A percentile compares a stretch with the other conserved stretches of the same genome.
Conservation (phyloP, 2,329 filamentous ascomycete species). For the Xylariaceae sp. region DNA sequence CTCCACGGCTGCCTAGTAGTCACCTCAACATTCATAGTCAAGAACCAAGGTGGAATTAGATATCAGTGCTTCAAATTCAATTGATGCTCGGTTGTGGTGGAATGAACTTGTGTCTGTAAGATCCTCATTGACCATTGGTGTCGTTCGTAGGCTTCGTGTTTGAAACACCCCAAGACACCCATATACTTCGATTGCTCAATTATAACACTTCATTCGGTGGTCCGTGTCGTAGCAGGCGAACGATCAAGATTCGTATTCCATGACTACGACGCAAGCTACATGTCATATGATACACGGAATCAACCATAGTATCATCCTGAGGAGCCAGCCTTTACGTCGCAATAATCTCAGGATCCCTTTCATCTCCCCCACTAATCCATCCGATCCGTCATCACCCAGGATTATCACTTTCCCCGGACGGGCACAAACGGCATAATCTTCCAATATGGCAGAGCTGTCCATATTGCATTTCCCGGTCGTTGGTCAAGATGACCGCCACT, state of each 20-base stretch:
- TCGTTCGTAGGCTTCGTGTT: no score
- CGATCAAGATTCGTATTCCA: no score
- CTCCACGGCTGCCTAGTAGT: constrained; percentile 2
- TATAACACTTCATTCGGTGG: no score
- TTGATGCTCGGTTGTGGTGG: no score
- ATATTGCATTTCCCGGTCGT: constrained; percentile 60
- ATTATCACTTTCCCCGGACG: background rate
- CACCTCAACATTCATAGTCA: background rate
- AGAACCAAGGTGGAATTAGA: background rate
- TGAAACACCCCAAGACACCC: no score
- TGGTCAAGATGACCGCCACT: constrained; percentile 49
- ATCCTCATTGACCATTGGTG: no score
- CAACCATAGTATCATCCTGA: background rate
- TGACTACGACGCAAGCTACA: no score
- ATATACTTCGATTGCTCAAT: no score
- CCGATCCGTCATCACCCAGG: background rate
- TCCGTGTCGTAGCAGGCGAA: no score
- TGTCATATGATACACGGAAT: no score
- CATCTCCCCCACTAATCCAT: background rate
- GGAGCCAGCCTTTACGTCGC: no score
- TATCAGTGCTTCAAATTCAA: background rate
- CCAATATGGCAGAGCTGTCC: constrained; percentile 22
- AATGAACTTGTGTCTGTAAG: no score
- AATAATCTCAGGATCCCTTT: background rate
- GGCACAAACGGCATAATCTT: background rate